Base-by-base conservation (phyloP, 1,139 yeast species). In the Saccharomyces uvarum region DNA sequence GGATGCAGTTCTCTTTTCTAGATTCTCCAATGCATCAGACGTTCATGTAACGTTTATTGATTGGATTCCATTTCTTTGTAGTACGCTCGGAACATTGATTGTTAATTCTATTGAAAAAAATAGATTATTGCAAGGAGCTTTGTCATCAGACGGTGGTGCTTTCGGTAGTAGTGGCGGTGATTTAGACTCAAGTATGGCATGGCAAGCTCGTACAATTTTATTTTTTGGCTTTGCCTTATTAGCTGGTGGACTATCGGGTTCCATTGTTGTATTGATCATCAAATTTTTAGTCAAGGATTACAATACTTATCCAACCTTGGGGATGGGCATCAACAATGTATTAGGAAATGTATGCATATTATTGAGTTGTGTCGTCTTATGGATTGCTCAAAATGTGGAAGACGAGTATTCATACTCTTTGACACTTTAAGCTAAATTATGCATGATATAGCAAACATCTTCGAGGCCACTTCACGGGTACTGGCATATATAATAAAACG, bases 161-260 rank as follows among this genome's bases (percentile, higher is more conserved):
- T 63, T 66, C 13, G 69, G 69, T 42, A 69, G 72, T 47, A 72
- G 76, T 6, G 62, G 61, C n/a, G 62, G 59, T 26, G 64, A 60
- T 46, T 52, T 66, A 38, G 66, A 67, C 19, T 72, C 77, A 42
- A 70, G 82, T 19, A 83, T 89, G 54, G 90, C 93, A 41, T 90
- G 97, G 96, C 96, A 93, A 57, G 97, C 98, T 16, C 79, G 97
- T 63, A 84, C 90, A 38, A 84, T 95, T 14, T 76, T 93, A 57
- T 93, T 95, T 68, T 76, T 88, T 64, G 99, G 99, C 8, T 93
- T 93, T 70, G 87, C 97, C 2, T 76, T 91, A 52, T 77, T 93
- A 58, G 97, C 98, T 0, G 95, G 97, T 52, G 99, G 99, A 1
- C 76, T 93, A 60, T 90, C 97, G 21, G 98, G 98, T 1, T 84